Evolutionary conservation across 331 rosid species (phyloP).

Genomic region (Rosa hybrid): DNA sequence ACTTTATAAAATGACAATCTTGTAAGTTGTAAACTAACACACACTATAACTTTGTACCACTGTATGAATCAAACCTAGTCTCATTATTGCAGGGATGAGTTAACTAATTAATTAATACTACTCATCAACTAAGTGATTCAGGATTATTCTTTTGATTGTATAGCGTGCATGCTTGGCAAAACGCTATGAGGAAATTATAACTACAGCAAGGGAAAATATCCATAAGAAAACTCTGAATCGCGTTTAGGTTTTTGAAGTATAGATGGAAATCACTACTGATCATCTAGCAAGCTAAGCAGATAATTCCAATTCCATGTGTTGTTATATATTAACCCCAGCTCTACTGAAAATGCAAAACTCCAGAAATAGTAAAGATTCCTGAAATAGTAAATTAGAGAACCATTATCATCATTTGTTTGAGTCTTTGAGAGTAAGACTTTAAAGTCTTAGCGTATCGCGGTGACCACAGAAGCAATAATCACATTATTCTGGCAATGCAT

Average conservation of each 20-base stretch:
- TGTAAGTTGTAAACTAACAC: too few relatives aligned
- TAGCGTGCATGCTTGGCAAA: too few relatives aligned
- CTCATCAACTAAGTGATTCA: too few relatives aligned
- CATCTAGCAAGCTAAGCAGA: neutral
- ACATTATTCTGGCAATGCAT: neutral
- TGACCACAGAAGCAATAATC: slow-evolving; percentile 1
- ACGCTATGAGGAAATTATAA: too few relatives aligned
- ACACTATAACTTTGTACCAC: too few relatives aligned
- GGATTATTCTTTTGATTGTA: too few relatives aligned
- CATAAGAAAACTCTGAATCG: too few relatives aligned
- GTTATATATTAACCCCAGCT: neutral
- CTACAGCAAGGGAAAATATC: too few relatives aligned
- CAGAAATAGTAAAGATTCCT: neutral
- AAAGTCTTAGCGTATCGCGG: neutral
- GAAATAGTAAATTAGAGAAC: neutral
- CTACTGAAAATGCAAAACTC: neutral
- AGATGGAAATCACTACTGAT: neutral
- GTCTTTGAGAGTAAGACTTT: neutral
- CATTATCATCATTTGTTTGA: neutral
- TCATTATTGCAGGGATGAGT: too few relatives aligned
- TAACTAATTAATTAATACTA: too few relatives aligned
- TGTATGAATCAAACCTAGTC: too few relatives aligned
- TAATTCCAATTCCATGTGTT: neutral
- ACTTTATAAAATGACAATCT: too few relatives aligned
- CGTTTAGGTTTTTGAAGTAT: neutral